Percentiles rank a stretch among this genome's conserved stretches.
These are phyloP conservation scores for Mycena galopus DNA, from an alignment of 768 basidiomycete genomes.

Conservation along the genomic window DNA sequence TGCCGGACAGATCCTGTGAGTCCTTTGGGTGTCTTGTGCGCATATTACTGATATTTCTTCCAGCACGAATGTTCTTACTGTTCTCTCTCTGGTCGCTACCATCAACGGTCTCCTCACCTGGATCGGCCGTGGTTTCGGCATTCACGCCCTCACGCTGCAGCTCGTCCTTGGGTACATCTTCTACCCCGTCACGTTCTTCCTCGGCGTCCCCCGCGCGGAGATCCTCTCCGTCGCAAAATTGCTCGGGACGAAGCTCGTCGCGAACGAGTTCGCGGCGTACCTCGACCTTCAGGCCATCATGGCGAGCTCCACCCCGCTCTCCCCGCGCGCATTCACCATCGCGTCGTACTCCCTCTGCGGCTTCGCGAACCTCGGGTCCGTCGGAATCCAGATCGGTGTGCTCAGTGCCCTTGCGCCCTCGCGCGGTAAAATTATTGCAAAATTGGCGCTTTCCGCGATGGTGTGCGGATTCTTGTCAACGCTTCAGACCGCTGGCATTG, in stretches of 20 bases:
- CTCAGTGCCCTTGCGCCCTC: constrained; percentile 77
- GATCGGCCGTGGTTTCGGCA: constrained; percentile 89
- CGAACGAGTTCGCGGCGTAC: constrained; percentile 90
- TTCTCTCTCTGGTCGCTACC: constrained; percentile 83
- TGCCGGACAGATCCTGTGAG: constrained; percentile 88
- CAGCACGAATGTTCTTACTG: constrained; percentile 87
- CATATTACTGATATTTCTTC: constrained; percentile 28
- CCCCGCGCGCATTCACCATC: constrained; percentile 83
- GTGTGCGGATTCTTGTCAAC: constrained; percentile 78
- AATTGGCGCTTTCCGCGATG: constrained; percentile 77
- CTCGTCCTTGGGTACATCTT: constrained; percentile 89
- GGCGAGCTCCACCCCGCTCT: constrained; percentile 64
- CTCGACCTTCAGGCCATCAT: constrained; percentile 65
- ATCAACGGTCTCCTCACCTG: constrained; percentile 91
- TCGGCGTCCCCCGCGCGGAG: constrained; percentile 84
- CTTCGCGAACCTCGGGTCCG: constrained; percentile 88
- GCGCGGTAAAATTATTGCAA: constrained; percentile 77
- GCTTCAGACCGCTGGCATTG: constrained; percentile 70
- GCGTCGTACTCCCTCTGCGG: constrained; percentile 91
- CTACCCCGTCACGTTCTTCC: constrained; percentile 89
- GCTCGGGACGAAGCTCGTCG: constrained; percentile 88
- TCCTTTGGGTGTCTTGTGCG: constrained; percentile 9
- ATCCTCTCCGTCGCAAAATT: constrained; percentile 85
- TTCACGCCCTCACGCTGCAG: constrained; percentile 85
- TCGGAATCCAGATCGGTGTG: constrained; percentile 90